These are phyloP conservation scores for Cryptococcus depauperatus DNA, from an alignment of 1,284 basidiomycete species.

Conservation along the genomic window DNA sequence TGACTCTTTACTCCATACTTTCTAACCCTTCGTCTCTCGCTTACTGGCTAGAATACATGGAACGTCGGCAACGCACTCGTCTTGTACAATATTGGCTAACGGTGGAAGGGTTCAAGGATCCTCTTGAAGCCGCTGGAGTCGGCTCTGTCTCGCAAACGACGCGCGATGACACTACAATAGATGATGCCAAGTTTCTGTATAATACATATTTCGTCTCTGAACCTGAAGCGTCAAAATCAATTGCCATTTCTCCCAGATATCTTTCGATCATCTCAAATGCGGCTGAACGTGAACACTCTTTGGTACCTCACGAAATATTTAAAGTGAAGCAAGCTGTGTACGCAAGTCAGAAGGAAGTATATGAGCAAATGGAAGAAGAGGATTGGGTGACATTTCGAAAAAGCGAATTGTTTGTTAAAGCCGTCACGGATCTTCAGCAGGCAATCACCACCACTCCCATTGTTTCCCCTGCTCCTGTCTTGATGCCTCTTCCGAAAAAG, in stretches of 20 bases:
- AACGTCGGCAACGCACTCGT: slow-evolving; percentile 70
- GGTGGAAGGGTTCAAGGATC: slow-evolving; percentile 94
- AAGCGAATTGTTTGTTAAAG: slow-evolving; percentile 84
- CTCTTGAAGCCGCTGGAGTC: slow-evolving; percentile 69
- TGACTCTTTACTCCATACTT: slow-evolving; percentile 55
- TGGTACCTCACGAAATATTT: slow-evolving; percentile 12
- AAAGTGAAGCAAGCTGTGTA: slow-evolving; percentile 52
- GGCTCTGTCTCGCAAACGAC: slow-evolving; percentile 10
- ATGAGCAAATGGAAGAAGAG: slow-evolving; percentile 80
- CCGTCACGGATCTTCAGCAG: slow-evolving; percentile 61
- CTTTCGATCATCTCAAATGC: slow-evolving; percentile 17
- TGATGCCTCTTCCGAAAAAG: neutral
- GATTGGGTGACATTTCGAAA: slow-evolving; percentile 81
- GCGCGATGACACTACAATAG: slow-evolving; percentile 38
- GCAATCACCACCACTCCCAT: neutral
- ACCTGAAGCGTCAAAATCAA: slow-evolving; percentile 2
- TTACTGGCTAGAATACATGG: slow-evolving; percentile 98
- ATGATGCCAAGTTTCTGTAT: slow-evolving; percentile 80
- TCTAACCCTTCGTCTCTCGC: slow-evolving; percentile 80
- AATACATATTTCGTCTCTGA: slow-evolving; percentile 69
- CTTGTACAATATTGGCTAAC: slow-evolving; percentile 96
- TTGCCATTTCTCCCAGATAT: slow-evolving; percentile 18
- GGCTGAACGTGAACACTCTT: slow-evolving; percentile 3
- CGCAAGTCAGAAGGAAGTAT: slow-evolving; percentile 72
- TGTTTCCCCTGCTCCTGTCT: neutral